A percentile compares a stretch with the other conserved stretches of the same genome.
These are phyloP conservation scores for Pseudocercospora vitis DNA, from an alignment of 2,329 filamentous ascomycete genomes.

Conservation along the genomic window DNA sequence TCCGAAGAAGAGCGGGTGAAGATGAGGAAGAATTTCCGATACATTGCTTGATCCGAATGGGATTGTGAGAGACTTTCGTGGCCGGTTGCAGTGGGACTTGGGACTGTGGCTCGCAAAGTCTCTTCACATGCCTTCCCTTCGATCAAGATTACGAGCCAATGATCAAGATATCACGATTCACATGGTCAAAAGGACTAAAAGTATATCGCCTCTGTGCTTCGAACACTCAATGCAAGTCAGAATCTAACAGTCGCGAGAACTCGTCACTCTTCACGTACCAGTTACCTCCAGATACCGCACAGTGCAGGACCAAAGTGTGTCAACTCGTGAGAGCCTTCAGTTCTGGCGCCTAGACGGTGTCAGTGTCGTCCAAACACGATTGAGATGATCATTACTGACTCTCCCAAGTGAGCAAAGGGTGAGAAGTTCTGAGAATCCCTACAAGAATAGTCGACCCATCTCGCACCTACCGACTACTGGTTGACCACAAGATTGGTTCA, in stretches of 20 bases:
- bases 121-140: too few species aligned
- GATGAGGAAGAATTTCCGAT: conserved; percentile 7
- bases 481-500: neutral
- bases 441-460: too few species aligned
- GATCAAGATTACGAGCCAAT: too few species aligned
- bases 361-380: too few species aligned
- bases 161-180: neutral
- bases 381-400: too few species aligned
- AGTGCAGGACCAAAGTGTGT: conserved; percentile 4
- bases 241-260: neutral
- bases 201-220: neutral
- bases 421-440: too few species aligned
- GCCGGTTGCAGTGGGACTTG: too few species aligned
- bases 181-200: neutral
- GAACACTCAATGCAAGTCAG: neutral
- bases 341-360: too few species aligned
- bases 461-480: too few species aligned
- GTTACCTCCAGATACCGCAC: conserved; percentile 17
- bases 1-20: conserved; percentile 7
- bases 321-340: too few species aligned
- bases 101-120: too few species aligned
- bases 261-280: neutral
- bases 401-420: conserved; percentile 13
- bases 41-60: conserved; percentile 1
- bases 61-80: too few species aligned